Conservation (phyloP, 164 flowering plant genomes). For the Chloranthus sessilifolius region DNA sequence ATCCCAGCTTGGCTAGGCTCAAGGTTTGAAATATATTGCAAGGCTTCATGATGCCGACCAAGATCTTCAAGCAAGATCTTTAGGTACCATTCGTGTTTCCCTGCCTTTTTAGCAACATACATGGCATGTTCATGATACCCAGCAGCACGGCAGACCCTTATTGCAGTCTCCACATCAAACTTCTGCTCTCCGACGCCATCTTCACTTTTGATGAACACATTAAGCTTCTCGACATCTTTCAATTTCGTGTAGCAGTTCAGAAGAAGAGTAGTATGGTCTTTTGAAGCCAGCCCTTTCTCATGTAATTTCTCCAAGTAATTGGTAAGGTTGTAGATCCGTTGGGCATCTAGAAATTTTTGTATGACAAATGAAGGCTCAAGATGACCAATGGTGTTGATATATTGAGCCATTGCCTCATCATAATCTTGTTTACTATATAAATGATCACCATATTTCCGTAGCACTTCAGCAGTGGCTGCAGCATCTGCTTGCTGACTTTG, state of each 20-base stretch:
- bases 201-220: constrained; percentile 81
- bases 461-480: constrained; percentile 93
- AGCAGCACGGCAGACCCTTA: constrained; percentile 96
- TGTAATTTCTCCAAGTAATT: constrained; percentile 96
- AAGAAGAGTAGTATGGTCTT: constrained; percentile 95
- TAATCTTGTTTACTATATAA: constrained; percentile 89
- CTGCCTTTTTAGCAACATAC: constrained; percentile 98
- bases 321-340: constrained; percentile 94
- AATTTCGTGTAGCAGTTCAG: constrained; percentile 92
- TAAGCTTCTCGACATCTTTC: constrained; percentile 88
- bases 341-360: constrained; percentile 97
- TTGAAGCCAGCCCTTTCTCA: constrained; percentile 92
- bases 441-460: constrained; percentile 96
- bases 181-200: constrained; percentile 84
- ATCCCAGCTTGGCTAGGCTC: constrained; percentile 94
- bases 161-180: constrained; percentile 97
- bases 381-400: constrained; percentile 86
- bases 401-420: constrained; percentile 97
- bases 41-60: constrained; percentile 80
- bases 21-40: constrained; percentile 85
- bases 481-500: constrained; percentile 99
- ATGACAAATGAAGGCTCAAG: constrained; percentile 98
- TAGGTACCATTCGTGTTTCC: constrained; percentile 91
- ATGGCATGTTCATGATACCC: constrained; percentile 99
- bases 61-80: constrained; percentile 98